Evolutionary conservation across 345 rosid genomes (phyloP).

Genomic region (Eutrema yunnanense): DNA sequence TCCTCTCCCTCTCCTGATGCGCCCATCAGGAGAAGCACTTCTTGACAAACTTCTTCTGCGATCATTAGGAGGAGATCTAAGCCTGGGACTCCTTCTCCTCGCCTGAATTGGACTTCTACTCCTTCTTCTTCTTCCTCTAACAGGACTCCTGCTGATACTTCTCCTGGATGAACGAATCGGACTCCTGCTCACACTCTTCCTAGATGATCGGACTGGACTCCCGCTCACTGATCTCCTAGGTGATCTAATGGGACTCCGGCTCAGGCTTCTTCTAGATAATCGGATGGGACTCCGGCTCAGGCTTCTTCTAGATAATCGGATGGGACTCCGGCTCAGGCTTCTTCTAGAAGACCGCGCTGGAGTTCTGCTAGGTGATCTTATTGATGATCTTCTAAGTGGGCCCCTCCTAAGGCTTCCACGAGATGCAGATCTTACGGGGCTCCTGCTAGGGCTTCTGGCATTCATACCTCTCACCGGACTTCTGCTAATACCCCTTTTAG

Average conservation of each 20-base stretch:
- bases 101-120: conserved; percentile 59
- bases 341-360: conserved; percentile 39
- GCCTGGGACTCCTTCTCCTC: conserved; percentile 46
- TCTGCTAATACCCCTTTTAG: conserved; percentile 37
- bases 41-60: conserved; percentile 75
- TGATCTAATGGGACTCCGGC: conserved; percentile 39
- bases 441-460: conserved; percentile 47
- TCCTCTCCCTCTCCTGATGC: conserved; percentile 91
- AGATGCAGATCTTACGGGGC: conserved; percentile 34
- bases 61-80: conserved; percentile 53
- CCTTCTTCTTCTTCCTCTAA: conserved; percentile 48
- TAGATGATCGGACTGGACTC: conserved; percentile 31
- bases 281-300: conserved; percentile 44
- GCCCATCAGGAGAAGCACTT: conserved; percentile 78
- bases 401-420: conserved; percentile 28
- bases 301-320: conserved; percentile 31
- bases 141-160: conserved; percentile 57
- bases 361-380: conserved; percentile 36
- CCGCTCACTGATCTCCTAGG: conserved; percentile 44
- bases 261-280: conserved; percentile 25
- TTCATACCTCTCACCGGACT: conserved; percentile 43
- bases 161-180: conserved; percentile 44
- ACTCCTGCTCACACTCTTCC: conserved; percentile 45
- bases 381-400: conserved; percentile 20
- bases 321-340: conserved; percentile 44